Evolutionary conservation across 208 protist genomes (phyloP).

Genomic region (Lotmaria passim): DNA sequence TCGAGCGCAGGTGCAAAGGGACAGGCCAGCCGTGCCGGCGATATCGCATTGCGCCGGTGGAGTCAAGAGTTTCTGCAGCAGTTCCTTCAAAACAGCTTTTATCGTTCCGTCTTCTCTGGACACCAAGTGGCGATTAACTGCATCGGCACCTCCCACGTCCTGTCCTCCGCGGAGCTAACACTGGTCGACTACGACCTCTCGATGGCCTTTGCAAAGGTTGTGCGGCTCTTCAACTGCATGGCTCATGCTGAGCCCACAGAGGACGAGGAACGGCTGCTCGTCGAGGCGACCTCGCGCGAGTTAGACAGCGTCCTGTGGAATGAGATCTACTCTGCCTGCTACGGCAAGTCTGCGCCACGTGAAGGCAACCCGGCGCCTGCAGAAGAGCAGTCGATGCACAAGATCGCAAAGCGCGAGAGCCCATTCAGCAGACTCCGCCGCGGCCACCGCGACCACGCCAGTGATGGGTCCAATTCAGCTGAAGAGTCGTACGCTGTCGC

Average conservation of each 20-base stretch:
- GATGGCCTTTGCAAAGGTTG: slow-evolving; percentile 66
- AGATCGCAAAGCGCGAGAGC: background rate
- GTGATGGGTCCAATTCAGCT: background rate
- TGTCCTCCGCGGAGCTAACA: slow-evolving; percentile 36
- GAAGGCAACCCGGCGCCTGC: background rate
- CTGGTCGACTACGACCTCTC: slow-evolving; percentile 64
- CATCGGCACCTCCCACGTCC: slow-evolving; percentile 52
- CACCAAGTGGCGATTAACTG: slow-evolving; percentile 75
- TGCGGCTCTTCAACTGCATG: slow-evolving; percentile 77
- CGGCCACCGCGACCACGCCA: background rate
- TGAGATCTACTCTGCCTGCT: slow-evolving; percentile 70
- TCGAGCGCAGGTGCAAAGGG: background rate
- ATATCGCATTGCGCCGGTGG: slow-evolving; percentile 21
- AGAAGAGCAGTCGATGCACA: background rate
- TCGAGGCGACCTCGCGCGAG: slow-evolving; percentile 47
- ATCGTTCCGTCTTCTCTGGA: slow-evolving; percentile 63
- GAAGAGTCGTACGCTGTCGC: slow-evolving; percentile 5
- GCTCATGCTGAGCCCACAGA: slow-evolving; percentile 54
- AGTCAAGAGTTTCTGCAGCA: slow-evolving; percentile 49
- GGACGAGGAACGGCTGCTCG: slow-evolving; percentile 59
- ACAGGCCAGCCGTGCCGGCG: background rate
- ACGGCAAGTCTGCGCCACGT: slow-evolving; percentile 28
- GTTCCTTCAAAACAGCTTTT: slow-evolving; percentile 60
- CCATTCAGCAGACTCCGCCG: slow-evolving; percentile 6
- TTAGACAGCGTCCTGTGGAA: slow-evolving; percentile 57